These are phyloP conservation scores for Neohortaea acidophila DNA, from an alignment of 495 filamentous ascomycete genomes.

Conservation along the genomic window DNA sequence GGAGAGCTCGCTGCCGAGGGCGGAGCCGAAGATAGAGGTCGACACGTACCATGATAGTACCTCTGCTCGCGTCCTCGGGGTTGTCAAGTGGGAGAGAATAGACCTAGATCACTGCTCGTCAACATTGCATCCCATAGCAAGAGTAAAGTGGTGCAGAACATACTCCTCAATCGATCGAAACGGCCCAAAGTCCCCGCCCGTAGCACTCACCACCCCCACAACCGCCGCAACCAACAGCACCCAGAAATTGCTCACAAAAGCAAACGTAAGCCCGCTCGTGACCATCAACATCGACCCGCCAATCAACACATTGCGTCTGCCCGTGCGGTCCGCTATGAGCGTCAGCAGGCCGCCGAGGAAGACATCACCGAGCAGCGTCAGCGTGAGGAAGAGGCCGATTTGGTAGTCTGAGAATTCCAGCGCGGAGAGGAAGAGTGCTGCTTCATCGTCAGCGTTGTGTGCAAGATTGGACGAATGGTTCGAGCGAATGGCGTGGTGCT, in stretches of 20 bases:
- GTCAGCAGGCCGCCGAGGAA: constrained; percentile 62
- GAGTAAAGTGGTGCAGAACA: no score
- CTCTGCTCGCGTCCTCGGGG: constrained; percentile 45
- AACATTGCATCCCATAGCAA: no score
- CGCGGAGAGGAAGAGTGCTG: constrained; percentile 48
- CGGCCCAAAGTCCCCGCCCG: constrained; percentile 30
- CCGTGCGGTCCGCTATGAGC: constrained; percentile 56
- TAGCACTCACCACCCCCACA: constrained; percentile 68
- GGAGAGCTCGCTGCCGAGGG: constrained; percentile 47
- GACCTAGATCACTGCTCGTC: constrained; percentile 22
- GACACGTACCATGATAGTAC: constrained; percentile 75
- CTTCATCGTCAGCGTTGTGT: background rate
- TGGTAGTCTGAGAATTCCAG: constrained; percentile 49
- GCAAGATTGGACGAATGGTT: background rate
- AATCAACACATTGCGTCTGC: constrained; percentile 52
- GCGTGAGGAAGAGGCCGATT: constrained; percentile 43
- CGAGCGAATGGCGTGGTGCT: no score
- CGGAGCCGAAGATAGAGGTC: constrained; percentile 46
- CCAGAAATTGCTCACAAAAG: constrained; percentile 55
- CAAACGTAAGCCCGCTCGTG: constrained; percentile 53
- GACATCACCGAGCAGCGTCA: constrained; percentile 70
- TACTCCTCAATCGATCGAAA: constrained; percentile 15
- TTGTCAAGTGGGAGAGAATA: constrained; percentile 57
- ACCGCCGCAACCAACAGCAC: constrained; percentile 56
- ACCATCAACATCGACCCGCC: constrained; percentile 56